Evolutionary conservation across 2,329 filamentous ascomycete genomes (phyloP), one percentile per base, ranked within the genome.

Genomic region (Akanthomyces lecanii): DNA sequence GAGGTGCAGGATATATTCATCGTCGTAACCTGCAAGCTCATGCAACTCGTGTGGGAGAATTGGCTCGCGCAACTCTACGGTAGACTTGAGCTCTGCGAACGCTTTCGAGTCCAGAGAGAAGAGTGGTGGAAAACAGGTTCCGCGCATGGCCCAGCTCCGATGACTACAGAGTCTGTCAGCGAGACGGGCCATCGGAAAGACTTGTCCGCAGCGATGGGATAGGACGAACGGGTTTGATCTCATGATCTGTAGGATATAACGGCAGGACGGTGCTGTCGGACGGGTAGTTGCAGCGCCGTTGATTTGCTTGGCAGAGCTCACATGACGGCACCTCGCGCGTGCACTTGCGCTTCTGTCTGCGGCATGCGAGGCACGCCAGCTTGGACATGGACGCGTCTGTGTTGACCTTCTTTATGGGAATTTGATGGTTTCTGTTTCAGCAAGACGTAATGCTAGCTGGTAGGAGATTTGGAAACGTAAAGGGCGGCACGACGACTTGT

Each of bases 41-140:
- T 63, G 38, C n/a, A 58, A 14, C 6, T 59, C 48, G 38, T 45
- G 40, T 0, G 60, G 47, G 10, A 51, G 8, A 2, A 53, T 28
- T 61, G 61, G 2, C 54, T 53, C 7, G 64, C 6, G 40, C 3
- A 66, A 12, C 3, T 51, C 28, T 33, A 38, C 48, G 50, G 53
- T 62, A 6, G 61, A 44, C 16, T 56, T 45, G 4, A 68, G 50
- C 0, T 61, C 55, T 11, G 50, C n/a, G 40, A 66, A 65, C 8
- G 64, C 45, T 4, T 65, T 62, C 3, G 55, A 40, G 36, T 68
- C 66, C 1, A 68, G 60, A 54, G 67, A 69, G 60, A 67, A 68
- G 2, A 63, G 16, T 7, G 52, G 12, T 6, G 64, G 65, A 21
- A 21, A 68, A 55, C 23, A 23, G 16, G 14, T 53, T 51, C 3